A percentile compares a stretch with the other conserved stretches of the same genome.
These are phyloP conservation scores for Raphanus sativus DNA, from an alignment of 345 rosid genomes.

Conservation along the genomic window DNA sequence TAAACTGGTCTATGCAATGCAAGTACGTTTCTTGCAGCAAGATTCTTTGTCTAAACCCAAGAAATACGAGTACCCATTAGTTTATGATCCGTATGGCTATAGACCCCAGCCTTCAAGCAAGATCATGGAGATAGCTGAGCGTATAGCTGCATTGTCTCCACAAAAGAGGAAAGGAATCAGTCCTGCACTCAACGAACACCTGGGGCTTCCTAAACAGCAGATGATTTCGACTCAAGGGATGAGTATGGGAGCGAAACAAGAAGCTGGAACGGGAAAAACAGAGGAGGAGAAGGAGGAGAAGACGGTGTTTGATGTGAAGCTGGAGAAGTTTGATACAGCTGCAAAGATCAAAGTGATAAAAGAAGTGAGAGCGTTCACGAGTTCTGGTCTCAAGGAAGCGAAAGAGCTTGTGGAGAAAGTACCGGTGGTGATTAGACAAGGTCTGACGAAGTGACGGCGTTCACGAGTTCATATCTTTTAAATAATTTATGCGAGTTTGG, in stretches of 20 bases:
- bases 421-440: constrained; percentile 33
- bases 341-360: constrained; percentile 40
- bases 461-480: no score
- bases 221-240: constrained; percentile 31
- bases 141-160: constrained; percentile 35
- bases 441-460: constrained; percentile 27
- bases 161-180: constrained; percentile 35
- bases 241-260: constrained; percentile 28
- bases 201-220: constrained; percentile 32
- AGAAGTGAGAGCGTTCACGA: constrained; percentile 38
- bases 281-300: constrained; percentile 41
- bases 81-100: constrained; percentile 41
- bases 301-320: constrained; percentile 37
- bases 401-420: constrained; percentile 44
- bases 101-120: constrained; percentile 38
- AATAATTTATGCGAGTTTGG: not conserved
- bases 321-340: constrained; percentile 38
- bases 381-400: constrained; percentile 38
- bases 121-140: constrained; percentile 38
- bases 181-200: constrained; percentile 36
- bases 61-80: constrained; percentile 37
- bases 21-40: constrained; percentile 38
- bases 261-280: constrained; percentile 20
- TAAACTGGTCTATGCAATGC: constrained; percentile 35
- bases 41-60: constrained; percentile 33